Evolutionary conservation across 2,329 filamentous ascomycete species (phyloP).

Genomic region (Ophiocordyceps camponoti-saundersi): DNA sequence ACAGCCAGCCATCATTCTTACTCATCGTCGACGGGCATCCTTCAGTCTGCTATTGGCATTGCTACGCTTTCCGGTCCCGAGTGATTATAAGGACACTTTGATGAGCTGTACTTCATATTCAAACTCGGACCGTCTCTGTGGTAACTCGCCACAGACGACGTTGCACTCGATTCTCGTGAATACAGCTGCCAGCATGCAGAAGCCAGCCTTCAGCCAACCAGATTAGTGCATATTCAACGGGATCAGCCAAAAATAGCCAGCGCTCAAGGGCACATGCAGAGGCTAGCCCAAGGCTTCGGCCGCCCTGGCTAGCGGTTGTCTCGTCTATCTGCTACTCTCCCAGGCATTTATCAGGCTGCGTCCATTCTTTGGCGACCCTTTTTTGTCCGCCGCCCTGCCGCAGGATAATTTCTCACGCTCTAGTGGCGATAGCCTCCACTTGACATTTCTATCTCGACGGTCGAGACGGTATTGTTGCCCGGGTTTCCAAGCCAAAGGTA

Average conservation of each 20-base stretch:
- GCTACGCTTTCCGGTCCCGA: neutral
- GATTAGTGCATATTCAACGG: neutral
- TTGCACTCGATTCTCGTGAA: neutral
- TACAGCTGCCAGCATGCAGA: neutral
- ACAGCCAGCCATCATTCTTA: neutral
- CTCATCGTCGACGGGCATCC: neutral
- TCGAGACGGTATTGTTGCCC: neutral
- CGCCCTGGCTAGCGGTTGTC: neutral
- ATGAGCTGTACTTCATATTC: neutral
- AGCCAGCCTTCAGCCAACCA: neutral
- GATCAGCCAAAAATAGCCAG: neutral
- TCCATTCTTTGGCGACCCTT: neutral
- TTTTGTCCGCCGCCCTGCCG: neutral
- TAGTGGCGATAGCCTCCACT: neutral
- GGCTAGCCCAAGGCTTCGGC: neutral
- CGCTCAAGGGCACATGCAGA: neutral
- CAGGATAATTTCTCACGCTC: neutral
- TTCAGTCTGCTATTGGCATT: neutral
- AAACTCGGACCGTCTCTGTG: neutral
- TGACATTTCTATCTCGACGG: neutral
- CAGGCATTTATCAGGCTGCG: too few relatives aligned
- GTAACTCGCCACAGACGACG: neutral
- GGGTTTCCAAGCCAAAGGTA: neutral
- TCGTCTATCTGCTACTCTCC: neutral
- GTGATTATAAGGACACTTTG: neutral